These are phyloP conservation scores for Escovopsis sp. DNA, from an alignment of 2,329 filamentous ascomycete species.

Conservation along the genomic window DNA sequence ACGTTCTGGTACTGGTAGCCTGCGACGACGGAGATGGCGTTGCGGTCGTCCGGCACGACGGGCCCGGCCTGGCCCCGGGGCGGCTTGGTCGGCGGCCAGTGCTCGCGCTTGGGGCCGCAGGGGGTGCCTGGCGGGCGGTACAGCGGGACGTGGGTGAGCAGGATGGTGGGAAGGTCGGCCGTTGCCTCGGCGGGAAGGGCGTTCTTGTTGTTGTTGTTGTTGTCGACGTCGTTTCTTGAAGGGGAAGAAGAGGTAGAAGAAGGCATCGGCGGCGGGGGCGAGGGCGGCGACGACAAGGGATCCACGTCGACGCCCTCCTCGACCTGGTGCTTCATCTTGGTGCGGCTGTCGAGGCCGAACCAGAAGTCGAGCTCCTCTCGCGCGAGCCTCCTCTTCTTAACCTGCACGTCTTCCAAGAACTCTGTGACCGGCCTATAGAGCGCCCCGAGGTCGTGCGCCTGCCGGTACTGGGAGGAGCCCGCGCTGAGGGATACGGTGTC, in stretches of 20 bases:
- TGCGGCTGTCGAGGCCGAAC: constrained; percentile 41
- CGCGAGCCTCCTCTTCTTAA: constrained; percentile 50
- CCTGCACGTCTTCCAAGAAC: constrained; percentile 56
- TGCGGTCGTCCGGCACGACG: constrained; percentile 49
- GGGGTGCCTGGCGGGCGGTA: constrained; percentile 70
- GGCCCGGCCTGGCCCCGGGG: constrained; percentile 40
- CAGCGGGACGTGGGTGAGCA: constrained; percentile 82
- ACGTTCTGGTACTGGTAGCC: constrained; percentile 98
- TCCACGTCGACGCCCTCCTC: constrained; percentile 39
- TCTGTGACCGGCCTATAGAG: constrained; percentile 65
- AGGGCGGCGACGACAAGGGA: constrained; percentile 13
- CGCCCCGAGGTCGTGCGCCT: constrained; percentile 34
- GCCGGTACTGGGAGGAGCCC: constrained; percentile 34
- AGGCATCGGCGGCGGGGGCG: constrained; percentile 21
- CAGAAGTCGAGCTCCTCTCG: constrained; percentile 52
- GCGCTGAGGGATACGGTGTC: constrained; percentile 83
- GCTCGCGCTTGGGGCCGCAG: constrained; percentile 76
- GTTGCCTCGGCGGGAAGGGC: constrained; percentile 14
- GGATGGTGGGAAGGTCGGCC: constrained; percentile 65
- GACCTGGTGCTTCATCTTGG: constrained; percentile 41
- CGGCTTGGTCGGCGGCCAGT: constrained; percentile 55
- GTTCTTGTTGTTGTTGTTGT: too few species aligned
- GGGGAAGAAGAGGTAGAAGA: too few species aligned
- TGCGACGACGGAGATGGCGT: constrained; percentile 58
- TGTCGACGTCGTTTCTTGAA: too few species aligned